Percentiles rank a stretch among this genome's conserved stretches.
Evolutionary conservation across 176 grass and related monocot genomes (phyloP).

Genomic region (Saccharum officinarum): DNA sequence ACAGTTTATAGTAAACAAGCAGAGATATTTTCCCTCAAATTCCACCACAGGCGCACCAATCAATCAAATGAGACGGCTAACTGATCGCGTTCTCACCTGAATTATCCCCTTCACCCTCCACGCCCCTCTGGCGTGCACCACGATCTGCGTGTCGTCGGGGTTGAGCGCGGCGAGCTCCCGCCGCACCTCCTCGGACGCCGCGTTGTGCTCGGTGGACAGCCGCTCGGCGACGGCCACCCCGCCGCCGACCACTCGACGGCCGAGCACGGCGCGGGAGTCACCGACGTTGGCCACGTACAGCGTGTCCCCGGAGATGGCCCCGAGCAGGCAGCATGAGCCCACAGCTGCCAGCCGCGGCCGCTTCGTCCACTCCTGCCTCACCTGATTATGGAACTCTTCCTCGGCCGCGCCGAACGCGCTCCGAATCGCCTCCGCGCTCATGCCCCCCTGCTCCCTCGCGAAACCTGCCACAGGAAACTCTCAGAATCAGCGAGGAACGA

Average conservation of each 20-base stretch:
- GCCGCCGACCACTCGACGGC: slow-evolving; percentile 49
- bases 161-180: slow-evolving; percentile 62
- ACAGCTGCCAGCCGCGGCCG: slow-evolving; percentile 53
- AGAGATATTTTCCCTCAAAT: no score
- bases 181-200: slow-evolving; percentile 50
- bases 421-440: slow-evolving; percentile 72
- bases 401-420: slow-evolving; percentile 67
- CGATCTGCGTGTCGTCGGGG: slow-evolving; percentile 81
- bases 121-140: slow-evolving; percentile 62
- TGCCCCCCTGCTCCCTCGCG: slow-evolving; percentile 60
- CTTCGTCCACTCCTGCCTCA: slow-evolving; percentile 49
- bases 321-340: slow-evolving; percentile 88
- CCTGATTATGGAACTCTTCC: slow-evolving; percentile 83
- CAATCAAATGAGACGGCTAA: no score
- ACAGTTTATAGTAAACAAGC: no score
- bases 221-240: slow-evolving; percentile 59
- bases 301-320: slow-evolving; percentile 66
- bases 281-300: slow-evolving; percentile 89
- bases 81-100: no score
- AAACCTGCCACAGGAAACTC: slow-evolving; percentile 36
- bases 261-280: slow-evolving; percentile 84
- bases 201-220: slow-evolving; percentile 77
- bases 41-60: no score
- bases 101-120: slow-evolving; percentile 10
- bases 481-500: not conserved